Evolutionary conservation across 164 flowering plant genomes (phyloP).

Genomic region (Santalum album): DNA sequence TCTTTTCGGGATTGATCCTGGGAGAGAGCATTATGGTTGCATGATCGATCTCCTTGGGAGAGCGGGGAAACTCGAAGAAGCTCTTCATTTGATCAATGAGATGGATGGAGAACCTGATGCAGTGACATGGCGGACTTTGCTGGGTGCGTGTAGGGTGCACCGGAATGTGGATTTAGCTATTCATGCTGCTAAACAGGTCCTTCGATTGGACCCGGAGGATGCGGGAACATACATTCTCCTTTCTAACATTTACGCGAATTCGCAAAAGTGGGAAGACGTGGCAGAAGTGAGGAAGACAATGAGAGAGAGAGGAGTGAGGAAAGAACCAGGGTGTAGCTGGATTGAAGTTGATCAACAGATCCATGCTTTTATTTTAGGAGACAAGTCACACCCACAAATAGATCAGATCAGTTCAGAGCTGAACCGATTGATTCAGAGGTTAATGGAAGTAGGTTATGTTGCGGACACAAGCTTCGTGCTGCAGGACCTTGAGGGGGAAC

Average conservation of each 20-base stretch:
- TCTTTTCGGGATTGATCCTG: constrained; percentile 53
- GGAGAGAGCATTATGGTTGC: constrained; percentile 83
- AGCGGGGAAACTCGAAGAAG: constrained; percentile 77
- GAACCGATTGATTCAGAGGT: constrained; percentile 33
- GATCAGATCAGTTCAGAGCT: constrained; percentile 32
- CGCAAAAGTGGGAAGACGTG: constrained; percentile 63
- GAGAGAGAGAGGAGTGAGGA: constrained; percentile 47
- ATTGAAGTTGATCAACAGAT: constrained; percentile 51
- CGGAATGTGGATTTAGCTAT: constrained; percentile 48
- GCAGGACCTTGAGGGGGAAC: constrained; percentile 79
- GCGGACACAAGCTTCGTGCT: constrained; percentile 71
- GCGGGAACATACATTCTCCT: constrained; percentile 61
- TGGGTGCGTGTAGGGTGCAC: constrained; percentile 75
- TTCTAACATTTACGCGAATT: constrained; percentile 66
- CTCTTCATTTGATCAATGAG: constrained; percentile 43
- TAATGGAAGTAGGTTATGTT: constrained; percentile 50
- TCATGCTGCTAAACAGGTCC: constrained; percentile 55
- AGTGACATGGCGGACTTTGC: constrained; percentile 68
- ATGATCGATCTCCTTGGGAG: constrained; percentile 85
- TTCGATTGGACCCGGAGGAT: constrained; percentile 58
- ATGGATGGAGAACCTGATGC: constrained; percentile 70
- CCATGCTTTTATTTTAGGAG: constrained; percentile 62
- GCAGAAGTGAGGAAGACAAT: constrained; percentile 44
- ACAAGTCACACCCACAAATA: constrained; percentile 51
- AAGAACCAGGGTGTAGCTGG: constrained; percentile 94